Evolutionary conservation across 2,329 filamentous ascomycete species (phyloP), one percentile per base, ranked within the genome.

Genomic region (Tolypocladium tundrense): DNA sequence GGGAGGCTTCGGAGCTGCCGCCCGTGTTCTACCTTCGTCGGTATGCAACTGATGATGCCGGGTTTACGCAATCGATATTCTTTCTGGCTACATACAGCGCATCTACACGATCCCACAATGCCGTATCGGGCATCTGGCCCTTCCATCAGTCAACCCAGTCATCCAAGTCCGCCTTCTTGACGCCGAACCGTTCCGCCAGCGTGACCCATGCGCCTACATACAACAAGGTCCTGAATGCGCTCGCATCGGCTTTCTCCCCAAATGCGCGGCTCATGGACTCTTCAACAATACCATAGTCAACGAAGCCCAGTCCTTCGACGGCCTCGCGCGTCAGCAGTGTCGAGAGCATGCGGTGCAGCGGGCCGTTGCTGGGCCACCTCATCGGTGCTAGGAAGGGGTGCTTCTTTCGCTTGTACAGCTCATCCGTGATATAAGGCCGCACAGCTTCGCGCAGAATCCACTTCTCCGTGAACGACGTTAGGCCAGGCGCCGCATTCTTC

Each of bases 391-490:
- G 63, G 60, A 77, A 82, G 0, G 77, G 72, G n/a, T 78, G 72
- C 65, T 82, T 83, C 60, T 68, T 75, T 9, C 77, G 68, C 66
- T 33, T 33, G 64, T 81, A 82, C 7, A 82, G 64, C 66, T 83
- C 80, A 16, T 76, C 67, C 0, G 79, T 79, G 59, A 82, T 73
- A 61, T 76, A 82, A 3, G 79, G 77, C 58, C 71, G 73, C 27
- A 69, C 71, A 0, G 79, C 79, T 61, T 82, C 75, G 4, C 77
- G 73, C 1, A 82, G 70, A 35, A 82, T 74, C 71, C 75, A 78
- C 60, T 82, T 81, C 66, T 81, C 78, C 1, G 64, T 65, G 41
- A 77, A 69, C 1, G 61, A 59, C 14, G 63, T 60, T 13, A 62
- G 51, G 9, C 45, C 57, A 3, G 60, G 55, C 5, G 54, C 57